Base-by-base conservation (phyloP, 164 flowering plant genomes). In the Kalanchoe fedtschenkoi region DNA sequence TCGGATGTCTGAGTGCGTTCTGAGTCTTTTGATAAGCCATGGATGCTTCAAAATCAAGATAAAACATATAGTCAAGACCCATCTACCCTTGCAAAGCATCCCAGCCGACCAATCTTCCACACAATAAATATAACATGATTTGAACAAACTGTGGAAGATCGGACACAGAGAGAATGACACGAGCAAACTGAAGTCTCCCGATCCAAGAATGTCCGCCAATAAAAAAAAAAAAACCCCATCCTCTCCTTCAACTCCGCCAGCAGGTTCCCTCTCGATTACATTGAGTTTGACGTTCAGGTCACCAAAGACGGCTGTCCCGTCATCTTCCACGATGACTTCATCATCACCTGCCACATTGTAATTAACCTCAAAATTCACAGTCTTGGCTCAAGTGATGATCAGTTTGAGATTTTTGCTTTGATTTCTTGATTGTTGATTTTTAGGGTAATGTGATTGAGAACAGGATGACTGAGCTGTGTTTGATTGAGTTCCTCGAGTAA, bases 231-330 rank as follows among this genome's bases (percentile, higher is more conserved):
- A 64, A 80, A 80, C 65, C 68, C 81, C 15, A 65, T 80, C 33
- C 22, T 34, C 11, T 77, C 83, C 41, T 80, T 80, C 66, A 80
- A 77, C 53, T 15, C 72, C 19, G 81, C 83, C 59, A 69, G 76
- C 32, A 62, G 58, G n/a, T 74, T 65, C 58, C 74, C 74, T 21
- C 46, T 77, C 33, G 79, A 80, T 65, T 80, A 65, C 69, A 32
- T 80, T 55, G 83, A 80, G 51, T 80, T 80, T 41, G 83, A 80
- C 58, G 83, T 80, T 60, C 83, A 80, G 83, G 81, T 80, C 19
- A 26, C 43, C 22, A 21, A 2, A 21, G 51, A 44, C 14, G 10
- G 63, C 24, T 17, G 14, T 21, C 35, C 61, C 16, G 28, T 34
- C 22, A 43, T 57, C 26, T 6, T 28, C 58, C 90, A 85, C 53